Evolutionary conservation across 1,139 yeast genomes (phyloP).

Genomic region (Protomyces pachydermus): DNA sequence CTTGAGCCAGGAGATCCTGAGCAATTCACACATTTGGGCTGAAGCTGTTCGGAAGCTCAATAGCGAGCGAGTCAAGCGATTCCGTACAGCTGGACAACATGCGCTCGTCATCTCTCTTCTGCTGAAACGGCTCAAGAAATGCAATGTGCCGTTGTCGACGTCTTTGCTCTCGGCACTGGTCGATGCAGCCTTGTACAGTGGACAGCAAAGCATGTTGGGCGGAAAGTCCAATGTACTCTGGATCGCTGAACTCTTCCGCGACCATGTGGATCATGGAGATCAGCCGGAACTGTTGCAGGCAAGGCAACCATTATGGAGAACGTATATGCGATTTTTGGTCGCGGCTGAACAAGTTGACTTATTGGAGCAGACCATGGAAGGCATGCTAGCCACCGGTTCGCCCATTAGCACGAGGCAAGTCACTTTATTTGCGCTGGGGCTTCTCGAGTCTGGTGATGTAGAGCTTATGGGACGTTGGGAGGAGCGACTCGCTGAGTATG

Average conservation of each 20-base stretch:
- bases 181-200: conserved; percentile 15
- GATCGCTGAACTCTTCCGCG: neutral
- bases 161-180: conserved; percentile 5
- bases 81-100: neutral
- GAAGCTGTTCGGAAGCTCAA: conserved; percentile 2
- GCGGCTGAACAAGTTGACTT: conserved; percentile 7
- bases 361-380: conserved; percentile 3
- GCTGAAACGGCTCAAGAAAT: neutral
- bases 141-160: neutral
- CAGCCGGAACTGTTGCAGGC: conserved; percentile 8
- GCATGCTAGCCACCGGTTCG: neutral
- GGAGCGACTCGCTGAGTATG: conserved; percentile 5
- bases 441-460: conserved; percentile 15
- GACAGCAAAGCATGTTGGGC: conserved; percentile 1
- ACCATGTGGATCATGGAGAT: neutral
- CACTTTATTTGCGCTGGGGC: conserved; percentile 6
- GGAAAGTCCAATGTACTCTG: neutral
- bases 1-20: neutral
- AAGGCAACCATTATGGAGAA: neutral
- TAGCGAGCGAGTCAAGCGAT: neutral
- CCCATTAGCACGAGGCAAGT: neutral
- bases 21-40: conserved; percentile 13
- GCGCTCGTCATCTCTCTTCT: neutral
- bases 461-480: conserved; percentile 8
- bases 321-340: conserved; percentile 8